Percentiles rank a stretch among this genome's conserved stretches.
phyloP scores from a whole-genome alignment of 2,329 filamentous ascomycete species.

The Trichoderma sp. region DNA sequence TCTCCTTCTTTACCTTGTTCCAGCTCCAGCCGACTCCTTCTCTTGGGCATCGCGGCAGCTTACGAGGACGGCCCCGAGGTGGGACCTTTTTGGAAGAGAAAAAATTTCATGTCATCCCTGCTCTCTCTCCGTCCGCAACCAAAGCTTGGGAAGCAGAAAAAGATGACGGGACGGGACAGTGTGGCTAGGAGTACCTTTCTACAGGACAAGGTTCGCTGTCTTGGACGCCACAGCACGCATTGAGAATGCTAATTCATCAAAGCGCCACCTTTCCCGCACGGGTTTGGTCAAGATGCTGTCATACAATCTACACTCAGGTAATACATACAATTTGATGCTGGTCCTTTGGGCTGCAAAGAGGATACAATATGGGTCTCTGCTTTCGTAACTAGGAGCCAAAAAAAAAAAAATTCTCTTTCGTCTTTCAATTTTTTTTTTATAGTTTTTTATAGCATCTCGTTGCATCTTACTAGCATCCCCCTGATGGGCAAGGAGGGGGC shows the following conservation, averaged over 20 bases:
- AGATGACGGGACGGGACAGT: constrained; percentile 23
- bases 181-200: constrained; percentile 8
- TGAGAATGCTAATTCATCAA: constrained; percentile 6
- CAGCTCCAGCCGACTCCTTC: not conserved
- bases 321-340: not conserved
- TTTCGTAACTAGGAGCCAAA: not conserved
- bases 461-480: constrained; percentile 9
- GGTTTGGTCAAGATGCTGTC: constrained; percentile 9
- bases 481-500: constrained; percentile 11
- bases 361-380: constrained; percentile 8
- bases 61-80: constrained; percentile 10
- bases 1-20: not conserved
- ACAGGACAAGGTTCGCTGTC: not conserved
- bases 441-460: not conserved
- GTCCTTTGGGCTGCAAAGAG: constrained; percentile 7
- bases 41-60: constrained; percentile 4
- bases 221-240: constrained; percentile 1
- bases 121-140: not conserved
- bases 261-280: not conserved
- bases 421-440: not conserved
- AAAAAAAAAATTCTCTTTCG: not conserved
- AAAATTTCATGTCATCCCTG: constrained; percentile 23
- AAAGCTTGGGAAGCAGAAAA: constrained; percentile 5
- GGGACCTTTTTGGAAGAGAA: constrained; percentile 3
- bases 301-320: not conserved